A percentile compares a stretch with the other conserved stretches of the same genome.
Evolutionary conservation across 140 eudicot species (phyloP).

Genomic region (Cichorium intybus): DNA sequence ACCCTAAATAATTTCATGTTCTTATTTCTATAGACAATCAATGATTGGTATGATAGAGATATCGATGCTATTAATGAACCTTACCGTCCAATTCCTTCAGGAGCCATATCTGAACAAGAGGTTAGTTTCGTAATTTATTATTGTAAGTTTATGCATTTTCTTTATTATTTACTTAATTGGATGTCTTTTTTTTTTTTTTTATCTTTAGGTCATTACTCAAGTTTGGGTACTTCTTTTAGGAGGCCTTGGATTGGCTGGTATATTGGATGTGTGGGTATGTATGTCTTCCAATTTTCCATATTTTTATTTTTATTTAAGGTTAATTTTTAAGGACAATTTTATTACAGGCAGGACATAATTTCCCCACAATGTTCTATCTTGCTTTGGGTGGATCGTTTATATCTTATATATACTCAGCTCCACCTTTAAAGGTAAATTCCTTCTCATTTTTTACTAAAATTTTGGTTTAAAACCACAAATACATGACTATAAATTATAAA

Average conservation of each 20-base stretch:
- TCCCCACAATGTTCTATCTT: constrained; percentile 79
- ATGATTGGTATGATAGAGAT: constrained; percentile 98
- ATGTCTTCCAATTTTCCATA: neutral
- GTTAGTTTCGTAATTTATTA: constrained; percentile 34
- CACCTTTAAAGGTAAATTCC: constrained; percentile 82
- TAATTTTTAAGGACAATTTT: constrained; percentile 14
- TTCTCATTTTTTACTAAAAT: neutral
- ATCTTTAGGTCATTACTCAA: constrained; percentile 85
- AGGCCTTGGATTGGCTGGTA: constrained; percentile 88
- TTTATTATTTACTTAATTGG: neutral
- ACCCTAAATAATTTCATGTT: constrained; percentile 3
- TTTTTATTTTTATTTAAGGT: neutral
- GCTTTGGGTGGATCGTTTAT: constrained; percentile 94
- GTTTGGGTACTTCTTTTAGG: constrained; percentile 89
- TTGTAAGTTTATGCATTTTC: neutral
- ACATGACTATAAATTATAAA: too few relatives aligned
- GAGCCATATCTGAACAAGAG: constrained; percentile 88
- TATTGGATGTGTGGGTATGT: constrained; percentile 95
- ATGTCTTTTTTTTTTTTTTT: neutral
- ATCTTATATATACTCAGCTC: constrained; percentile 97
- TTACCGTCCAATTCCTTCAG: constrained; percentile 97
- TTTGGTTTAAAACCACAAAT: neutral
- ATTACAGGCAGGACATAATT: constrained; percentile 80
- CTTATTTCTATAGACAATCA: constrained; percentile 62
- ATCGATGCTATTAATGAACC: constrained; percentile 99